phyloP scores from a whole-genome alignment of 805 yeast species.

The Zygotorulaspora danielsina region DNA sequence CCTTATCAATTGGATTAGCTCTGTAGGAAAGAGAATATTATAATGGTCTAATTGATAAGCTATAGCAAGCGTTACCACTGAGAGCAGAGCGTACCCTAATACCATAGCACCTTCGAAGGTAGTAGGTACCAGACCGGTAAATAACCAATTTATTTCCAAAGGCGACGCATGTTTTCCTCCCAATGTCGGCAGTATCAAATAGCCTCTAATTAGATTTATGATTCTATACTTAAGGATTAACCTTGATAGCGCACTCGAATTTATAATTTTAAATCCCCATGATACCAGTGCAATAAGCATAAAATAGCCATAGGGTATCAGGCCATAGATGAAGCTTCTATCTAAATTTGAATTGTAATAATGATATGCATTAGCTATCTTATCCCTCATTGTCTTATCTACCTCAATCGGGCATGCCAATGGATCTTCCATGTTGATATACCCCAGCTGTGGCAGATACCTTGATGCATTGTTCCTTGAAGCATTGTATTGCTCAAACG shows the following conservation, averaged over 20 bases:
- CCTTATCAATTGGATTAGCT: constrained; percentile 21
- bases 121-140: constrained; percentile 23
- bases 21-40: constrained; percentile 15
- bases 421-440: not conserved
- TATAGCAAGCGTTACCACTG: constrained; percentile 11
- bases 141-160: constrained; percentile 6
- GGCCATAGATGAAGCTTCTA: constrained; percentile 16
- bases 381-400: constrained; percentile 7
- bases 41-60: constrained; percentile 18
- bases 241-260: constrained; percentile 12
- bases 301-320: constrained; percentile 16
- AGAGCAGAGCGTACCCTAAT: constrained; percentile 18
- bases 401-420: constrained; percentile 15
- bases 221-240: constrained; percentile 10
- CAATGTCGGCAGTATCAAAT: constrained; percentile 18
- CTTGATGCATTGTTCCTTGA: constrained; percentile 19
- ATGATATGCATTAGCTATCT: constrained; percentile 19
- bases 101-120: constrained; percentile 22
- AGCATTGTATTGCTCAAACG: constrained; percentile 13
- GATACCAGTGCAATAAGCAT: constrained; percentile 8
- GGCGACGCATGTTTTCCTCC: constrained; percentile 21
- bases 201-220: constrained; percentile 18
- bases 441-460: constrained; percentile 1
- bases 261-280: constrained; percentile 10
- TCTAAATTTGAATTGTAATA: constrained; percentile 21